Conservation (phyloP, 805 yeast species). For the Alloascoidea africana region DNA sequence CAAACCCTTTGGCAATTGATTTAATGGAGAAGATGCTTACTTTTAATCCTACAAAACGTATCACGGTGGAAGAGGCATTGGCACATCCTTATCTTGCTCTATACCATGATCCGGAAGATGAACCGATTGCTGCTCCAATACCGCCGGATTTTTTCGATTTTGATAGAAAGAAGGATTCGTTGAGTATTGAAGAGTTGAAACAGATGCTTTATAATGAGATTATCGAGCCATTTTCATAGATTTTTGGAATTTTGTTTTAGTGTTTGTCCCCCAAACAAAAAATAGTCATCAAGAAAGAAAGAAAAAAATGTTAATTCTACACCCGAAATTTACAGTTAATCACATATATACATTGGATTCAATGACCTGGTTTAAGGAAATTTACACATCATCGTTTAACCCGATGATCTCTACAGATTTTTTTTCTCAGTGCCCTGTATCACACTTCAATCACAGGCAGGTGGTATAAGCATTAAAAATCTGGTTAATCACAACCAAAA, state of each 20-base stretch:
- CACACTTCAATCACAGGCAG: too few species aligned
- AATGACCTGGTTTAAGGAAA: too few species aligned
- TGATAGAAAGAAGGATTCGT: constrained; percentile 68
- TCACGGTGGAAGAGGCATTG: constrained; percentile 73
- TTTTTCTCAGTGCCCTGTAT: too few species aligned
- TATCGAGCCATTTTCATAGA: not conserved
- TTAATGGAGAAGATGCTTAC: constrained; percentile 53
- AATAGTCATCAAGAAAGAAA: too few species aligned
- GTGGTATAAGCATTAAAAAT: too few species aligned
- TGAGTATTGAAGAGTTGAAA: constrained; percentile 64
- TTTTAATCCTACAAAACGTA: constrained; percentile 72
- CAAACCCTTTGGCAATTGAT: constrained; percentile 57
- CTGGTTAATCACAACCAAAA: too few species aligned
- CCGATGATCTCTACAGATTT: too few species aligned
- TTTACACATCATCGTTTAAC: too few species aligned
- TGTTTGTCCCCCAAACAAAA: too few species aligned
- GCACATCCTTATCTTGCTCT: constrained; percentile 71
- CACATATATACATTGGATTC: too few species aligned
- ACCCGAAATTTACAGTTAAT: too few species aligned
- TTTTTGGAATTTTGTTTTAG: not conserved
- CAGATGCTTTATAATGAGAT: not conserved
- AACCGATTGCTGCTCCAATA: constrained; percentile 72
- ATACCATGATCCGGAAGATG: constrained; percentile 94
- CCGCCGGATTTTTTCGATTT: constrained; percentile 83
- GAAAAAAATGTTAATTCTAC: too few species aligned